A percentile compares a stretch with the other conserved stretches of the same genome.
Conservation (phyloP, 805 yeast genomes). For the Metschnikowia reukaufii region DNA sequence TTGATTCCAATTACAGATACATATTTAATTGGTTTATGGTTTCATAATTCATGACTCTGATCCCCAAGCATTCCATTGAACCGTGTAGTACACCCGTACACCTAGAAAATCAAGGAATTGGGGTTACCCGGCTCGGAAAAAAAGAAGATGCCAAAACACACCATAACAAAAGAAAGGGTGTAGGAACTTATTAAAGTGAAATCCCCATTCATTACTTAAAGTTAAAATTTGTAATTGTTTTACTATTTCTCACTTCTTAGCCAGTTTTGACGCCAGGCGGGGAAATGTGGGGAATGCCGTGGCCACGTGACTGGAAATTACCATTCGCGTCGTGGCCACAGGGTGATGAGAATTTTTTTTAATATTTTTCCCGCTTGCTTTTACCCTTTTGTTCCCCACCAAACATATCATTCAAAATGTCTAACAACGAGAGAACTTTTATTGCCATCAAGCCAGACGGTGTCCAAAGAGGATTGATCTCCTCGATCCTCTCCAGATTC, state of each 20-base stretch:
- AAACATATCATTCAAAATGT: conserved; percentile 36
- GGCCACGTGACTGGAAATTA: conserved; percentile 8
- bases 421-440: conserved; percentile 78
- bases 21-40: neutral
- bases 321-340: conserved; percentile 1
- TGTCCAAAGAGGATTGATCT: conserved; percentile 97
- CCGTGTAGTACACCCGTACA: neutral
- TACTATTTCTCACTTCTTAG: no score
- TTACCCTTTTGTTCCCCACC: neutral
- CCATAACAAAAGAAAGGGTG: neutral
- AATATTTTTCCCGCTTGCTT: neutral
- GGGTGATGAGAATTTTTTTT: conserved; percentile 6
- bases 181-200: no score
- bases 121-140: neutral
- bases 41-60: no score
- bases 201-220: no score
- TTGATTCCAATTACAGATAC: neutral
- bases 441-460: conserved; percentile 98
- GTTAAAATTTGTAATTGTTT: no score
- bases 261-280: neutral
- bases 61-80: no score
- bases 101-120: no score
- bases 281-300: conserved; percentile 1
- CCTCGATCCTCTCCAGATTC: conserved; percentile 88
- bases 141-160: neutral